These are phyloP conservation scores for Apiotrichum gamsii DNA, from an alignment of 1,284 basidiomycete species.

Conservation along the genomic window DNA sequence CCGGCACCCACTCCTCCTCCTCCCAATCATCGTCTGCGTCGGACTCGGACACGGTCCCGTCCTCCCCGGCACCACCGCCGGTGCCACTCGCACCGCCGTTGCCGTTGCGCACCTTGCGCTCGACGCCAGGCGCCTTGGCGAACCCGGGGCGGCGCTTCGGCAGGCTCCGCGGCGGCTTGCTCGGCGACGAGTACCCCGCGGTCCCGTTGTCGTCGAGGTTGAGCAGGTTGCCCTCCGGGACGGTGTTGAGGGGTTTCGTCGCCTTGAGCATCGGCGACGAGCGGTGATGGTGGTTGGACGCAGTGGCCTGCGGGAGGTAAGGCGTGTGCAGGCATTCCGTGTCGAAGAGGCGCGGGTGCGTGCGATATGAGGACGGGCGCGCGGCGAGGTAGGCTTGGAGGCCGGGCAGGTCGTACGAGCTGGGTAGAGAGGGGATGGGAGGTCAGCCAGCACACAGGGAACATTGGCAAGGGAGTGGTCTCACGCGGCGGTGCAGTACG, in stretches of 20 bases:
- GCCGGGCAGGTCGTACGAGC: conserved; percentile 80
- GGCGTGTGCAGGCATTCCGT: conserved; percentile 47
- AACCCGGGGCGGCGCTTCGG: conserved; percentile 40
- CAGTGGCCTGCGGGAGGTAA: conserved; percentile 40
- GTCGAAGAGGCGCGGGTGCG: conserved; percentile 60
- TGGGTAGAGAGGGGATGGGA: too few relatives aligned
- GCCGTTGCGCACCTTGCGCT: conserved; percentile 26
- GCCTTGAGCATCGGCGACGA: conserved; percentile 5
- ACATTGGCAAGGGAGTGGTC: conserved; percentile 27
- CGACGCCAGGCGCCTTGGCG: conserved; percentile 38
- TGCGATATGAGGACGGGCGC: conserved; percentile 70
- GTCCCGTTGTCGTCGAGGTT: conserved; percentile 32
- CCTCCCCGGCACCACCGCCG: conserved; percentile 42
- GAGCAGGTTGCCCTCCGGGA: conserved; percentile 44
- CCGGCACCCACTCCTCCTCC: conserved; percentile 59
- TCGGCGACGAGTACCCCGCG: not conserved
- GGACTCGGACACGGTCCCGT: conserved; percentile 13
- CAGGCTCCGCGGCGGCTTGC: not conserved
- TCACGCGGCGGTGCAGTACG: conserved; percentile 87
- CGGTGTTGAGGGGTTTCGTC: conserved; percentile 1
- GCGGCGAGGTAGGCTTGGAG: conserved; percentile 83
- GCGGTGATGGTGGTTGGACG: not conserved
- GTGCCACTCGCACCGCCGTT: conserved; percentile 56
- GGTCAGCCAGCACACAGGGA: too few relatives aligned
- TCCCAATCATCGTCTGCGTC: conserved; percentile 50